Conservation (phyloP, 2,329 filamentous ascomycete genomes). For the Trichoderma citrinoviride region DNA sequence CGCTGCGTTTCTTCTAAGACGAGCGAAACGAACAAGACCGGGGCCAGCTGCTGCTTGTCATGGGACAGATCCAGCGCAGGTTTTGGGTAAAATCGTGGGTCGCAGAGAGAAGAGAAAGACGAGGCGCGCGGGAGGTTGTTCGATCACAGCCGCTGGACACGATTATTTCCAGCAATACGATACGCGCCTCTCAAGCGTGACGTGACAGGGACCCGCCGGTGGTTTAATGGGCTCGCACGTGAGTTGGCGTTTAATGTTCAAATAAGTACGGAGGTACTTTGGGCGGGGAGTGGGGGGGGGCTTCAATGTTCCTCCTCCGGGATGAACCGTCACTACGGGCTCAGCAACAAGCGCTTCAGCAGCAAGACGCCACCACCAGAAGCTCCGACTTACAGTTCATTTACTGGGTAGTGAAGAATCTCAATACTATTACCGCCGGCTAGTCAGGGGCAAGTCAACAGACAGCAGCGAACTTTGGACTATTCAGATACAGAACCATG, state of each 20-base stretch:
- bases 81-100: not conserved
- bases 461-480: not conserved
- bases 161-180: conserved; percentile 27
- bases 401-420: not conserved
- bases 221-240: conserved; percentile 33
- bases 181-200: conserved; percentile 39
- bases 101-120: not conserved
- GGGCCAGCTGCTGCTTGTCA: conserved; percentile 11
- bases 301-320: not conserved
- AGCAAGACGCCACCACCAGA: conserved; percentile 4
- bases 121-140: not conserved
- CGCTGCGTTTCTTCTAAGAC: not conserved
- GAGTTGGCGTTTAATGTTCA: conserved; percentile 27
- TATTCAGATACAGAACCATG: not conserved
- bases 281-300: not conserved
- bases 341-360: not conserved
- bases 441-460: not conserved
- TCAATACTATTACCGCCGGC: not conserved
- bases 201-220: conserved; percentile 36
- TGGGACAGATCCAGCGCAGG: not conserved
- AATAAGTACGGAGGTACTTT: too few relatives aligned
- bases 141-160: not conserved
- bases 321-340: not conserved
- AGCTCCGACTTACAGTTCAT: not conserved
- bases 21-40: not conserved